Base-by-base conservation (phyloP, 176 grass and related monocot species). In the Juncus inflexus region DNA sequence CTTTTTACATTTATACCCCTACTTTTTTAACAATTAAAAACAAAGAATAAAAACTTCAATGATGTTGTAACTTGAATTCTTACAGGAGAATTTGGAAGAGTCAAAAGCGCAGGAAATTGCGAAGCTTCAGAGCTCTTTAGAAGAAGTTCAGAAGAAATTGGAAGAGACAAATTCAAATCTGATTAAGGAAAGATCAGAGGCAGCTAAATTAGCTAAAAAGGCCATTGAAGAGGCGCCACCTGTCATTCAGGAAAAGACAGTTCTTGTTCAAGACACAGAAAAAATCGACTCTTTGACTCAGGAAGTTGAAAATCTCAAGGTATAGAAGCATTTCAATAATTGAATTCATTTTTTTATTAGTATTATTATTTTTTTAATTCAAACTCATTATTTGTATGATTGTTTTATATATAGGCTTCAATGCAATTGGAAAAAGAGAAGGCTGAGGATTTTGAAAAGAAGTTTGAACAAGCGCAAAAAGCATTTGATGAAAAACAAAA, bases 71-170 rank as follows among this genome's bases (percentile, higher is more conserved):
- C 63, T 78, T 61, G 41, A 42, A 72, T 67, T 78, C 39, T 61
- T 15, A 73, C 85, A 92, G 88, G 84, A 80, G 56, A 87, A 91
- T 62, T 80, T 99, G 65, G 94, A 99, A 86, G 94, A 99, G 86
- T 74, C 81, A 70, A 96, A 96, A 83, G 72, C 73, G 45, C 83
- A 78, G 69, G 94, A 99, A 63, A 60, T 86, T 62, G 80, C 80
- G 58, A 99, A 99, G 76, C 52, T 92, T 53, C 88, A 92, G 47
- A 86, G 65, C 62, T 90, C 88, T 59, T 80, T 99, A 52, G 84
- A 90, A 83, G 85, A 65, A 76, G 13, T 89, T 63, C 85, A 99
- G 69, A 84, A 66, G 76, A 99, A 92, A 83, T 56, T 99, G 77
- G 88, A 99, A 52, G 94, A 92, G 12, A 75, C 94, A 72, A 92